phyloP scores from a whole-genome alignment of 441 rosid species.

The Corymbia citriodora region DNA sequence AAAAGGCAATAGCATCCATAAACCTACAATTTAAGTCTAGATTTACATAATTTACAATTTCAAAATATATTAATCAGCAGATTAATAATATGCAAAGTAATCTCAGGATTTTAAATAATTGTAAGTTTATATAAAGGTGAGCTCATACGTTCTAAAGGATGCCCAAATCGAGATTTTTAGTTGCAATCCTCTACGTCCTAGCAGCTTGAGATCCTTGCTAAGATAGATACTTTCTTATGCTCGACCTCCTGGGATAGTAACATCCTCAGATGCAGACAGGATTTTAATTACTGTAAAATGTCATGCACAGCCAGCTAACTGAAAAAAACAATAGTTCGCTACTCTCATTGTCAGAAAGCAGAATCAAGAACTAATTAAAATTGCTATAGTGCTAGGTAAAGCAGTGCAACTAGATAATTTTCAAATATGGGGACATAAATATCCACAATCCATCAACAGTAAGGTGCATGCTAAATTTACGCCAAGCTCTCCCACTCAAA shows the following conservation, averaged over 20 bases:
- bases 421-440: neutral
- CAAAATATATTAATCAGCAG: neutral
- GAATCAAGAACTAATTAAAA: neutral
- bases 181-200: neutral
- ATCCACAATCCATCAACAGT: neutral
- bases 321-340: neutral
- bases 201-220: neutral
- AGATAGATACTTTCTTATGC: neutral
- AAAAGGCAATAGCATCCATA: neutral
- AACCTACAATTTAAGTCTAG: neutral
- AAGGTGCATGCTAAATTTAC: neutral
- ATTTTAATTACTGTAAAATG: neutral
- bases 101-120: neutral
- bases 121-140: neutral
- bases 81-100: neutral
- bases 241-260: neutral
- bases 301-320: neutral
- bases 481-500: neutral
- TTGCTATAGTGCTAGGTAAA: neutral
- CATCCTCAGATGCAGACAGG: neutral
- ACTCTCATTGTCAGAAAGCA: neutral
- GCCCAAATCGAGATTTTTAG: neutral
- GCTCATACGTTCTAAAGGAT: neutral
- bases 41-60: neutral
- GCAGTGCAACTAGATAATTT: neutral